Evolutionary conservation across 2,329 filamentous ascomycete genomes (phyloP), one percentile per base, ranked within the genome.

Genomic region (Phialophora verrucosa): DNA sequence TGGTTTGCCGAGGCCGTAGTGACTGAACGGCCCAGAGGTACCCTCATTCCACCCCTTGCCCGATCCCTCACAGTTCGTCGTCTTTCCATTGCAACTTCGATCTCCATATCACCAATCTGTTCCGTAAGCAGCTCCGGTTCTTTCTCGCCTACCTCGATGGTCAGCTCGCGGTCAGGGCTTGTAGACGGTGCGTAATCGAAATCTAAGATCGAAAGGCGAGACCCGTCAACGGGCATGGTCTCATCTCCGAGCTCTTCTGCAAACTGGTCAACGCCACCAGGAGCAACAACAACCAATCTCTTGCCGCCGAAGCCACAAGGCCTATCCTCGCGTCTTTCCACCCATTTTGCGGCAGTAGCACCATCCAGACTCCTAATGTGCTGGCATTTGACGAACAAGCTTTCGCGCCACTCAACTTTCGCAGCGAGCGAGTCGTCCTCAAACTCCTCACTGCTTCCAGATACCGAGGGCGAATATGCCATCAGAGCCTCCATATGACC

Each of bases 71-170:
- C 70, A 8, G 91, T 93, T 70, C 91, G 84, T 69, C 90, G 84
- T 71, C 91, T 85, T 59, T 92, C 90, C 72, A 94, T 87, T 69
- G 91, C 91, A 23, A 95, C 91, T 75, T 93, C 91, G 1, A 88
- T 87, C 64, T 90, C 91, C 64, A 94, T 82, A 72, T 92, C 91
- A 25, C 90, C 87, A 69, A 86, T 85, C 73, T 91, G 90, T 74
- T 94, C 91, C 71, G 89, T 87, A 20, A 95, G 79, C 0, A 87
- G 79, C 74, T 92, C 90, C 0, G 91, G 87, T 56, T 88, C 83
- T 27, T 85, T 84, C 35, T 88, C 87, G 11, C 91, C 91, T 29
- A 94, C 87, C 74, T 94, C 91, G 60, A 95, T 89, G 1, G 84
- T 88, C 50, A 91, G 78, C 66, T 90, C 85, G 0, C 77, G 79